Conservation (phyloP, 2,329 filamentous ascomycete genomes). For the Calonectria honghensis region DNA sequence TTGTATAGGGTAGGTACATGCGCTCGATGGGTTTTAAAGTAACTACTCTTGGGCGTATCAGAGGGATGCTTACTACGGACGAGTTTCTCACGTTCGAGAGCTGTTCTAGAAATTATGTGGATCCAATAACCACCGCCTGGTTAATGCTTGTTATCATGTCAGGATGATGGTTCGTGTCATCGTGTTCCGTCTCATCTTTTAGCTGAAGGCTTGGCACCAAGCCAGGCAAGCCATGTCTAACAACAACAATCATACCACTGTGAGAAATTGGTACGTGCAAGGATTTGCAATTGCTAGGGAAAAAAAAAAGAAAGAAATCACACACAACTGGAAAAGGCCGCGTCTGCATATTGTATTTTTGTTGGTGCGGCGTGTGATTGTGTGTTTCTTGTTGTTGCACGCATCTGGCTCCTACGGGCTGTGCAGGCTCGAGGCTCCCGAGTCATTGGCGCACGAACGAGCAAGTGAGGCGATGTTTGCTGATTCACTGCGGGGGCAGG, state of each 20-base stretch:
- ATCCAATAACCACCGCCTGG: not conserved
- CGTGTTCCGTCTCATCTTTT: conserved; percentile 17
- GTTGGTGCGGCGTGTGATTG: not conserved
- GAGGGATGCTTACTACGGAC: not conserved
- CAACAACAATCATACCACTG: not conserved
- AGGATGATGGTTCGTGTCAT: conserved; percentile 14
- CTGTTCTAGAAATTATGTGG: conserved; percentile 10
- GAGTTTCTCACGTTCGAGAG: conserved; percentile 1
- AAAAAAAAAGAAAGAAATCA: not conserved
- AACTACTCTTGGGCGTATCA: not conserved
- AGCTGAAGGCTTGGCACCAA: not conserved
- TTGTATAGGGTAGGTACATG: not conserved
- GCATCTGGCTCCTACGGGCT: conserved; percentile 22
- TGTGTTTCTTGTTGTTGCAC: conserved; percentile 1
- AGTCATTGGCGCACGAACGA: conserved; percentile 23
- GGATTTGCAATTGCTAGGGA: not conserved
- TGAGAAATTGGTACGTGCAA: conserved; percentile 10
- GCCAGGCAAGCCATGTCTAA: not conserved
- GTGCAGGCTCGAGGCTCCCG: conserved; percentile 29
- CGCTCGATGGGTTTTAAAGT: not conserved
- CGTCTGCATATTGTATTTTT: not conserved
- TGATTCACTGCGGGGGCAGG: conserved; percentile 30
- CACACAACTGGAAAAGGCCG: not conserved
- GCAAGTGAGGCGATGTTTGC: conserved; percentile 36
- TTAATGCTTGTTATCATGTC: conserved; percentile 6